Evolutionary conservation across 2,329 filamentous ascomycete species (phyloP).

Genomic region (Aspergillus pseudoviridinutans): DNA sequence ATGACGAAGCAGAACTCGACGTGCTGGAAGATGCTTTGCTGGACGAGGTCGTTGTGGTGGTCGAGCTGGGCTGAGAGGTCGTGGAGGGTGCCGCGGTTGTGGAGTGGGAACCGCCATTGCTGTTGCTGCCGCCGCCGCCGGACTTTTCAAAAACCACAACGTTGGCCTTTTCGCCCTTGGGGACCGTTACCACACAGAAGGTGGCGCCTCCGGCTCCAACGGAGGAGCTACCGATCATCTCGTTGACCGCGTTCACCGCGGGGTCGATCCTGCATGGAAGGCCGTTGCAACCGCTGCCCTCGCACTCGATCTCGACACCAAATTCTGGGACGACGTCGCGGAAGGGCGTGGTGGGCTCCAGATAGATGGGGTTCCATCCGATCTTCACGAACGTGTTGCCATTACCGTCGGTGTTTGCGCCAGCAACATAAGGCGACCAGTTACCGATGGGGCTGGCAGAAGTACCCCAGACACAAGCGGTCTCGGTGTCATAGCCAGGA

Average conservation of each 20-base stretch:
- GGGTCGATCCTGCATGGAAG: slow-evolving; percentile 72
- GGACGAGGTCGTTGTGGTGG: slow-evolving; percentile 7
- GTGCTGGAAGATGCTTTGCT: background rate
- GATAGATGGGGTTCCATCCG: slow-evolving; percentile 73
- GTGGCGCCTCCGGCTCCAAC: slow-evolving; percentile 63
- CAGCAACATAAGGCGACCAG: slow-evolving; percentile 73
- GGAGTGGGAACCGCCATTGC: slow-evolving; percentile 1
- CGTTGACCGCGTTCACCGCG: slow-evolving; percentile 51
- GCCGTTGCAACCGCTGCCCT: slow-evolving; percentile 62
- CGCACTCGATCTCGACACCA: slow-evolving; percentile 68
- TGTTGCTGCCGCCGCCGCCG: slow-evolving; percentile 13
- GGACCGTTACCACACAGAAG: slow-evolving; percentile 75
- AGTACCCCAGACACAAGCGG: slow-evolving; percentile 70
- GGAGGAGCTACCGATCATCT: slow-evolving; percentile 55
- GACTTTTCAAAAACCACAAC: slow-evolving; percentile 58
- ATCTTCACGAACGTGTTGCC: slow-evolving; percentile 72
- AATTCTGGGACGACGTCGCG: slow-evolving; percentile 58
- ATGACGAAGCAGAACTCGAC: background rate
- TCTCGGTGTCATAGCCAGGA: slow-evolving; percentile 57
- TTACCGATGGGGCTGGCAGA: slow-evolving; percentile 62
- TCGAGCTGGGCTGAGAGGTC: slow-evolving; percentile 11
- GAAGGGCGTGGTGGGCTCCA: slow-evolving; percentile 50
- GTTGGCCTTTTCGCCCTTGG: slow-evolving; percentile 61
- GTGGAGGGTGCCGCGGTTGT: background rate
- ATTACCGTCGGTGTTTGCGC: slow-evolving; percentile 63